These are phyloP conservation scores for Cutaneotrichosporon sp. DNA, from an alignment of 1,284 basidiomycete species.

Conservation along the genomic window DNA sequence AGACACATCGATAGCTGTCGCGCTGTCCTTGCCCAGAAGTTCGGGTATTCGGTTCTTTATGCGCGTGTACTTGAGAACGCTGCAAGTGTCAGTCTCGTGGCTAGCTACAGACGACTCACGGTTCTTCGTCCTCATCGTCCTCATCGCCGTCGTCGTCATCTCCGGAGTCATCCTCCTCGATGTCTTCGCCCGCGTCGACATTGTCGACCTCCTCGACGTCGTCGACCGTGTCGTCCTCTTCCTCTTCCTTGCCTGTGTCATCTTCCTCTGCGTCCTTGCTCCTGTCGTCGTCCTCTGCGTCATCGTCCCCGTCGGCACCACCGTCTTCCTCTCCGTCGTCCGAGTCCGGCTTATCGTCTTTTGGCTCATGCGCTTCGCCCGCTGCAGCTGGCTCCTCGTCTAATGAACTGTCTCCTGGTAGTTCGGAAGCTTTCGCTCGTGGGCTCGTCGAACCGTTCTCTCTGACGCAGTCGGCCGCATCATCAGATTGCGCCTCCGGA, in stretches of 20 bases:
- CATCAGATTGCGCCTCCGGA: too few relatives aligned
- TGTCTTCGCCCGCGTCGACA: slow-evolving; percentile 11
- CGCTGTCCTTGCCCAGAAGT: slow-evolving; percentile 81
- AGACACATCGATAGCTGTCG: slow-evolving; percentile 72
- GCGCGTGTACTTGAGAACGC: slow-evolving; percentile 79
- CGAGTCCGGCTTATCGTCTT: too few relatives aligned
- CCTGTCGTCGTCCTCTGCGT: not conserved
- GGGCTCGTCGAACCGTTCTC: too few relatives aligned
- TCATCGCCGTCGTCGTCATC: slow-evolving; percentile 14
- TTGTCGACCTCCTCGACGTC: slow-evolving; percentile 28
- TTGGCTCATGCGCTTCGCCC: too few relatives aligned
- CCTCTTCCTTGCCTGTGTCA: slow-evolving; percentile 43
- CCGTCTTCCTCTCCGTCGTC: not conserved
- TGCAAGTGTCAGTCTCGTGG: slow-evolving; percentile 12
- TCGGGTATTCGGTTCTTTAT: slow-evolving; percentile 69
- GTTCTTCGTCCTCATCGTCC: slow-evolving; percentile 43
- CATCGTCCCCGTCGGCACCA: not conserved
- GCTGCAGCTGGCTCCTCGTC: not conserved
- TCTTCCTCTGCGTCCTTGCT: not conserved
- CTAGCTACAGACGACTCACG: slow-evolving; percentile 22
- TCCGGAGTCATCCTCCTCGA: slow-evolving; percentile 1
- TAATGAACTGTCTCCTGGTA: too few relatives aligned
- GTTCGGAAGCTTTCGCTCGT: not conserved
- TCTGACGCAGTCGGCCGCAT: too few relatives aligned
- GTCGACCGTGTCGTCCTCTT: slow-evolving; percentile 22